Evolutionary conservation across 768 basidiomycete genomes (phyloP).

Genomic region (Tylopilus sp.): DNA sequence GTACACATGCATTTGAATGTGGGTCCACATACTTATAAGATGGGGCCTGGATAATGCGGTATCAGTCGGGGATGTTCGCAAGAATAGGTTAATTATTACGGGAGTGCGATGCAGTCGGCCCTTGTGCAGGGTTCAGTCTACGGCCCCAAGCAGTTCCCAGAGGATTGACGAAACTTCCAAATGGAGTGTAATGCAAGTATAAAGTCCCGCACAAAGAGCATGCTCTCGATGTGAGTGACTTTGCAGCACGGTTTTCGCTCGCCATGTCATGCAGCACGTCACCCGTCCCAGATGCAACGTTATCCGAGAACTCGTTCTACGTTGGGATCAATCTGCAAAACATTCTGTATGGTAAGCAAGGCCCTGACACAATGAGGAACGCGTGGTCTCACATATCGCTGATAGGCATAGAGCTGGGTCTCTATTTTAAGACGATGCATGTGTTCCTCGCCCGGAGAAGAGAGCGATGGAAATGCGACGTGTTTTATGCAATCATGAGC

Average conservation of each 20-base stretch:
- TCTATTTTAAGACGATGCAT: slow-evolving; percentile 16
- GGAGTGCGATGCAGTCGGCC: background rate
- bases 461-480: background rate
- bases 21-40: background rate
- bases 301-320: background rate
- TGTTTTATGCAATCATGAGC: slow-evolving; percentile 14
- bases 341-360: slow-evolving; percentile 2
- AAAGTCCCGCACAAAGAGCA: background rate
- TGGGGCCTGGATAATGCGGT: background rate
- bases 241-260: background rate
- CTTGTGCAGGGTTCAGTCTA: background rate
- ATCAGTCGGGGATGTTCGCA: background rate
- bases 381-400: background rate
- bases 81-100: background rate
- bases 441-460: background rate
- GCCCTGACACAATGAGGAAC: background rate
- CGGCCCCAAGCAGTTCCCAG: background rate
- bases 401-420: slow-evolving; percentile 12
- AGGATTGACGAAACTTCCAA: background rate
- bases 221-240: background rate
- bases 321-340: slow-evolving; percentile 1
- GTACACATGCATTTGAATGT: background rate
- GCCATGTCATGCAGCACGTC: background rate
- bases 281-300: background rate
- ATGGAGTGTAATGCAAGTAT: background rate